Evolutionary conservation across 108 stramenopile genomes (phyloP).

Genomic region (Pseudonitzschia multiseries): DNA sequence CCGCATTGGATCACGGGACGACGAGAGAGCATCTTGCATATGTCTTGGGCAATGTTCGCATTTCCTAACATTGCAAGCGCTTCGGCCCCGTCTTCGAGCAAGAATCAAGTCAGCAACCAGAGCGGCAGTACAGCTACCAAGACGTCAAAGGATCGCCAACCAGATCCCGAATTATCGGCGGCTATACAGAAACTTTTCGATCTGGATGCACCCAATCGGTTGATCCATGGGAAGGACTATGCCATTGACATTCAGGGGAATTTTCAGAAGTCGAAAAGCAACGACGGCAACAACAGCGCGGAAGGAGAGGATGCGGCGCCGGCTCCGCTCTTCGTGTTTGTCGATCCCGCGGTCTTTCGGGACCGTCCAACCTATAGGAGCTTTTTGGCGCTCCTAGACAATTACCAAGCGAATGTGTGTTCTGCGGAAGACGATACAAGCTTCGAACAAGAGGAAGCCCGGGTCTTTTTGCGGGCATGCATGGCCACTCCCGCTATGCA

Average conservation of each 20-base stretch:
- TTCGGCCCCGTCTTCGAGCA: not conserved
- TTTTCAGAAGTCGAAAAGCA: not conserved
- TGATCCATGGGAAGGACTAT: slow-evolving; percentile 60
- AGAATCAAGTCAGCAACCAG: not conserved
- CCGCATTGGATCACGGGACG: too few relatives aligned
- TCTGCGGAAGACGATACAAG: slow-evolving; percentile 57
- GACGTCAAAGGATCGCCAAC: not conserved
- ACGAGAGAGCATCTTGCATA: too few relatives aligned
- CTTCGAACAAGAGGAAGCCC: slow-evolving; percentile 60
- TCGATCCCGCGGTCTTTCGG: slow-evolving; percentile 46
- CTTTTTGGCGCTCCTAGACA: slow-evolving; percentile 80
- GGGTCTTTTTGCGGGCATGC: slow-evolving; percentile 58
- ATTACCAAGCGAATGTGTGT: slow-evolving; percentile 72
- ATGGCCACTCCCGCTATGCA: slow-evolving; percentile 89
- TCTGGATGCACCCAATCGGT: slow-evolving; percentile 60
- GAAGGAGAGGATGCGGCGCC: slow-evolving; percentile 57
- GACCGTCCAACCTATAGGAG: slow-evolving; percentile 78
- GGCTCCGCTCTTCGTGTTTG: slow-evolving; percentile 75
- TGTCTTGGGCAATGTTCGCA: too few relatives aligned
- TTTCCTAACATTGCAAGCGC: not conserved
- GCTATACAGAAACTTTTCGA: slow-evolving; percentile 73
- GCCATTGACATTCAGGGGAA: slow-evolving; percentile 62
- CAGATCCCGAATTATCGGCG: not conserved
- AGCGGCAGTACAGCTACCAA: not conserved
- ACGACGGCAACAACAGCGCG: not conserved